phyloP scores from a whole-genome alignment of 148 eudicot genomes.

The Rhododendron ferrugineum region DNA sequence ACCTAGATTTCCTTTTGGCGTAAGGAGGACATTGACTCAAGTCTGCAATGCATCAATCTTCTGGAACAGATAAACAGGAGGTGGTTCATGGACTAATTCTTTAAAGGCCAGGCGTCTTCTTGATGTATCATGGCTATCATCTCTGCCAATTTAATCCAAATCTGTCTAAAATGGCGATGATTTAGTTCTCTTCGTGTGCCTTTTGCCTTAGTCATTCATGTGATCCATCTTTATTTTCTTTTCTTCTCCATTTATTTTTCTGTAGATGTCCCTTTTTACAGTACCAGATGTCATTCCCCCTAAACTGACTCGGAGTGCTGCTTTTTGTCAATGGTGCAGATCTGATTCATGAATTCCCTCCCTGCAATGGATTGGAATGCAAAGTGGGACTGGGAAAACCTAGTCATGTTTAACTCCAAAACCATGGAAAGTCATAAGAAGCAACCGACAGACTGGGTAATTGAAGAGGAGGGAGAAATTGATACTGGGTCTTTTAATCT shows the following conservation, averaged over 20 bases:
- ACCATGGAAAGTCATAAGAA: slow-evolving; percentile 47
- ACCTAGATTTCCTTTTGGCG: not conserved
- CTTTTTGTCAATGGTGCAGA: slow-evolving; percentile 14
- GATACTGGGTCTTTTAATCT: slow-evolving; percentile 65
- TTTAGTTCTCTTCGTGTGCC: not conserved
- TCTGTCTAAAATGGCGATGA: not conserved
- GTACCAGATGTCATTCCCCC: not conserved
- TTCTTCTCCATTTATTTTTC: not conserved
- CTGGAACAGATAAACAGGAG: not conserved
- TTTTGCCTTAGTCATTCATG: not conserved
- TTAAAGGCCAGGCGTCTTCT: not conserved
- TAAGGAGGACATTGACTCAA: not conserved
- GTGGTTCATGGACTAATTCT: not conserved
- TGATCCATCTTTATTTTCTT: not conserved
- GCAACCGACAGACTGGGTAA: slow-evolving; percentile 51
- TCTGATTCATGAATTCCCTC: slow-evolving; percentile 30
- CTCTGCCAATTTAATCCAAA: not conserved
- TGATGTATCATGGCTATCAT: not conserved
- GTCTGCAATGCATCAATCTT: not conserved
- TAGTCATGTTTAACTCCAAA: slow-evolving; percentile 53
- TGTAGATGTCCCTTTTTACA: not conserved
- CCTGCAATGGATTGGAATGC: slow-evolving; percentile 74
- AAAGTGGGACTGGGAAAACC: slow-evolving; percentile 86
- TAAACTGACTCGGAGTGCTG: not conserved
- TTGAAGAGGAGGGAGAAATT: slow-evolving; percentile 60